These are phyloP conservation scores for Epichloe elymi DNA, from an alignment of 2,329 filamentous ascomycete genomes.

Conservation along the genomic window DNA sequence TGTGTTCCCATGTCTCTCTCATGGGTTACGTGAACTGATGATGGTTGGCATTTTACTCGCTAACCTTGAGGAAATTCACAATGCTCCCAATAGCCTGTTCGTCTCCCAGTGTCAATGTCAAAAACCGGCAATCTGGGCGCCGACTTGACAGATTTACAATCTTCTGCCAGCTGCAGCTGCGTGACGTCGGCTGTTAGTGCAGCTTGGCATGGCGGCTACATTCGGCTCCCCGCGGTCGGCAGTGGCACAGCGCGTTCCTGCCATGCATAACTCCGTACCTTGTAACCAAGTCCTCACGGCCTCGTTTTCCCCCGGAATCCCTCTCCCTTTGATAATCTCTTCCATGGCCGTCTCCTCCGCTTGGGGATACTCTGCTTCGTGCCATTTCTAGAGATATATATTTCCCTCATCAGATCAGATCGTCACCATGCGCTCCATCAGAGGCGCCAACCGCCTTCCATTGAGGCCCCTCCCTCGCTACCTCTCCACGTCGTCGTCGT, in stretches of 20 bases:
- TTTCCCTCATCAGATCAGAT: background rate
- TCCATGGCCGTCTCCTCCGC: background rate
- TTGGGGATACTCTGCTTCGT: conserved; percentile 4
- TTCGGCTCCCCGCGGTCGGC: conserved; percentile 20
- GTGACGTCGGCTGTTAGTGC: too few species aligned
- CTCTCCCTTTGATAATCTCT: background rate
- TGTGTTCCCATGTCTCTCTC: too few species aligned
- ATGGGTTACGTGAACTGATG: too few species aligned
- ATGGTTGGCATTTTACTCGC: too few species aligned
- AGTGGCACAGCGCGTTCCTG: background rate
- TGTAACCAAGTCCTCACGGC: background rate
- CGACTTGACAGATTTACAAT: too few species aligned
- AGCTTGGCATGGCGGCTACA: conserved; percentile 13
- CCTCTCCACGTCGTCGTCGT: conserved; percentile 16
- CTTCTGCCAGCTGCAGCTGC: too few species aligned
- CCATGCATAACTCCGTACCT: background rate
- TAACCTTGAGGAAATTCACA: too few species aligned
- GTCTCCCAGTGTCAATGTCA: too few species aligned
- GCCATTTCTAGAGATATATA: conserved; percentile 3
- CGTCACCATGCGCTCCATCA: conserved; percentile 40
- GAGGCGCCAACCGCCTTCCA: conserved; percentile 35
- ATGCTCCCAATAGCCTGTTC: too few species aligned
- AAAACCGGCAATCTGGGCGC: too few species aligned
- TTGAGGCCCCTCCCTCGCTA: conserved; percentile 30
- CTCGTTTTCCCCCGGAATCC: background rate